Evolutionary conservation across 140 eudicot genomes (phyloP).

Genomic region (Flaveria floridana): DNA sequence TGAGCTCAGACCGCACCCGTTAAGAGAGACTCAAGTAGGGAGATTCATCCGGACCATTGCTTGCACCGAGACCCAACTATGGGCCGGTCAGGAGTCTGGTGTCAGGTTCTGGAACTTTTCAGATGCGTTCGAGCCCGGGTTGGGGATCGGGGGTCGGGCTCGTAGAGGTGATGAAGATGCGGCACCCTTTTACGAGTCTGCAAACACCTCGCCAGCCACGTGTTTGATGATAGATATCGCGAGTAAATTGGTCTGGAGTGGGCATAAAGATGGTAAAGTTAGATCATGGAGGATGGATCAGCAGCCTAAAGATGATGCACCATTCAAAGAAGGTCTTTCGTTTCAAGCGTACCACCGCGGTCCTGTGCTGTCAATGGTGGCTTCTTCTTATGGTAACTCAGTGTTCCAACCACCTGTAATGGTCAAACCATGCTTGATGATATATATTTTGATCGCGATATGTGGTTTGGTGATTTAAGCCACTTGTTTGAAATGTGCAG

Average conservation of each 20-base stretch:
- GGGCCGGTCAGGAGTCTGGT: slow-evolving; percentile 97
- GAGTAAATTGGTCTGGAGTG: slow-evolving; percentile 84
- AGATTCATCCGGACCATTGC: slow-evolving; percentile 74
- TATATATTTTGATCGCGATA: not conserved
- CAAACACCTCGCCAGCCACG: slow-evolving; percentile 62
- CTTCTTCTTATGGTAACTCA: slow-evolving; percentile 70
- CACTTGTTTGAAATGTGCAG: slow-evolving; percentile 41
- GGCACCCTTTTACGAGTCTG: slow-evolving; percentile 85
- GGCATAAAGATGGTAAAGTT: slow-evolving; percentile 92
- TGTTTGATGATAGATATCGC: slow-evolving; percentile 76
- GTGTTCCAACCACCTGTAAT: not conserved
- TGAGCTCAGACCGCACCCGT: slow-evolving; percentile 91
- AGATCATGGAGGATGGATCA: slow-evolving; percentile 89
- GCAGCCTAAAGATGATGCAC: slow-evolving; percentile 42
- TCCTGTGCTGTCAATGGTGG: slow-evolving; percentile 64
- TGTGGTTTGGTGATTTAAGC: not conserved
- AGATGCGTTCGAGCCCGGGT: slow-evolving; percentile 68
- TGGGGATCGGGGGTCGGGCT: slow-evolving; percentile 68
- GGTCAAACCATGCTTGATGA: slow-evolving; percentile 2
- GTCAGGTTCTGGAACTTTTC: slow-evolving; percentile 88
- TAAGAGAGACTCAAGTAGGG: slow-evolving; percentile 91
- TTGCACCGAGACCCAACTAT: slow-evolving; percentile 78
- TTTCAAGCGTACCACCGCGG: slow-evolving; percentile 92
- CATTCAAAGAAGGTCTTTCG: slow-evolving; percentile 69
- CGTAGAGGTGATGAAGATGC: slow-evolving; percentile 94